Evolutionary conservation across 495 filamentous ascomycete genomes (phyloP).

Genomic region (Xylaria palmicola): DNA sequence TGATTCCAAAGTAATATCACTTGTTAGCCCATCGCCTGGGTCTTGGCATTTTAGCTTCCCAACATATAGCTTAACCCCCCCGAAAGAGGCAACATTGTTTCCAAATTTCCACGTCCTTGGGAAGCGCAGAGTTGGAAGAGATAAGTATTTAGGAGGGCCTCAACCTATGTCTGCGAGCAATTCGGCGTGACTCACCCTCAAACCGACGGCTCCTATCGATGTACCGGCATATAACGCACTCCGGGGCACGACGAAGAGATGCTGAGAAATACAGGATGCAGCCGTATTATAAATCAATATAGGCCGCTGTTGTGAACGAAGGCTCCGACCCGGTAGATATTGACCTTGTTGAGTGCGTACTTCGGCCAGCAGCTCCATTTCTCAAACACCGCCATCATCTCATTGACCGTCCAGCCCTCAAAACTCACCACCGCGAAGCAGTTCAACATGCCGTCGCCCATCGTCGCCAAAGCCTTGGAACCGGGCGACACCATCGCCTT

Average conservation of each 20-base stretch:
- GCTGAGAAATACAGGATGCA: neutral
- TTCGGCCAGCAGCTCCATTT: neutral
- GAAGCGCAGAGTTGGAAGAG: neutral
- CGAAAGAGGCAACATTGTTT: no score
- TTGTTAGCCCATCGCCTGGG: no score
- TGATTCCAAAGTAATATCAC: no score
- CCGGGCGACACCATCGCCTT: slow-evolving; percentile 30
- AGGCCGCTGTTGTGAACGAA: no score
- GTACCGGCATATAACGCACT: no score
- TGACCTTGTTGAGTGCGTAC: neutral
- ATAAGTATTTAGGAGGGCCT: no score
- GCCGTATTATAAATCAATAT: neutral
- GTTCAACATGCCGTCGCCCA: slow-evolving; percentile 17
- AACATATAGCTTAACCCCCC: no score
- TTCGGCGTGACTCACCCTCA: neutral
- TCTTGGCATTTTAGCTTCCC: no score
- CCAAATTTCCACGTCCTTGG: no score
- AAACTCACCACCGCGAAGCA: no score
- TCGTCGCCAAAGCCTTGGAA: slow-evolving; percentile 21
- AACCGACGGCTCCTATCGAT: neutral
- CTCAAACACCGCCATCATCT: neutral
- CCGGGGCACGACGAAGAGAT: neutral
- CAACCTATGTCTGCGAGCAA: neutral
- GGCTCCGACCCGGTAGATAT: neutral
- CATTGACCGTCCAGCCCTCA: neutral